Base-by-base conservation (phyloP, 129 eudicot genomes). In the Centella asiatica region DNA sequence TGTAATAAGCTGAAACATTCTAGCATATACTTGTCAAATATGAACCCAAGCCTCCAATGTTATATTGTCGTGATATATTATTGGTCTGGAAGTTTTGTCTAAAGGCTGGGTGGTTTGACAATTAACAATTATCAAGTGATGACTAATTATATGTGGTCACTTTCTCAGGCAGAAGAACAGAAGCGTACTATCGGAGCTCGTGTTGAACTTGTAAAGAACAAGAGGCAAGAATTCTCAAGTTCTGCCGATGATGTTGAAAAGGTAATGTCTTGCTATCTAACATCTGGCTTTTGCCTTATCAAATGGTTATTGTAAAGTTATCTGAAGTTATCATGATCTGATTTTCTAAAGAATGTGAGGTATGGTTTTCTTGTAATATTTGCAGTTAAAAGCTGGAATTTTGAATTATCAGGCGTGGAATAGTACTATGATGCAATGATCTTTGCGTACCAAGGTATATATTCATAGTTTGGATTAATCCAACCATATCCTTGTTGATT, bases 141-240 rank as follows among this genome's bases (percentile, higher is more conserved):
- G 46, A 42, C 14, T 11, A 42, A 42, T 42, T 14, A 65, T 68
- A 71, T 62, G 52, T 55, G 39, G 20, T 44, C 46, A 17, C 24
- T 59, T 56, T 62, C 72, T 23, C 57, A 86, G 95, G 74, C 70
- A 6, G 89, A 86, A 74, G 76, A 80, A 25, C 72, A 77, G 65
- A 77, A 82, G 20, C 31, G 60, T 13, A 49, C 57, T 5, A 51
- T 71, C 59, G 75, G 60, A 66, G 79, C 65, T 63, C 82, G 82
- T 46, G 70, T 72, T 70, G 87, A 81, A 45, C 71, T 70, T 45
- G 69, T 79, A 51, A 70, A 61, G 72, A 82, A 72, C 57, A 68
- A 74, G 55, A 57, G 69, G 66, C 76, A 69, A 63, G 80, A 72
- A 53, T 59, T 62, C 56, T 68, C 83, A n/a, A 70, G 56, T 49